These are phyloP conservation scores for Mitragyna speciosa DNA, from an alignment of 257 asterid species.

Conservation along the genomic window DNA sequence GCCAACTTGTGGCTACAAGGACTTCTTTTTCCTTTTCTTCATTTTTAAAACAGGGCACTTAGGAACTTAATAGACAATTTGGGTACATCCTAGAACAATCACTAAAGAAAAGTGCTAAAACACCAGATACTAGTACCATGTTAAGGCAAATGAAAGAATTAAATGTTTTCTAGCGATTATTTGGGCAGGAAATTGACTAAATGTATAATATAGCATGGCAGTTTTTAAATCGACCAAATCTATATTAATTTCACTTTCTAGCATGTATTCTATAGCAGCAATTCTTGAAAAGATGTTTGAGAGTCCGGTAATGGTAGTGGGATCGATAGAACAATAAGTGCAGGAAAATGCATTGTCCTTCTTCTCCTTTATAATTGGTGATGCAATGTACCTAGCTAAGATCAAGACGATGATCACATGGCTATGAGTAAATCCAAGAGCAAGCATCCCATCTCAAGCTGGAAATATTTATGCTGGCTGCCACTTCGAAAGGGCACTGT, in stretches of 20 bases:
- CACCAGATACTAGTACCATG: background rate
- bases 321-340: background rate
- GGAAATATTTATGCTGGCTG: background rate
- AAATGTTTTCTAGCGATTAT: background rate
- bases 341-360: background rate
- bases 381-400: slow-evolving; percentile 1
- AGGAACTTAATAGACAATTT: too few relatives aligned
- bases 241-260: background rate
- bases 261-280: background rate
- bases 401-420: background rate
- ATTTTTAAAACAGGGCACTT: too few relatives aligned
- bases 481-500: background rate
- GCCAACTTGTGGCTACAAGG: background rate
- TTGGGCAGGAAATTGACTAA: background rate
- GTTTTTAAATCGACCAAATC: background rate
- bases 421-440: background rate
- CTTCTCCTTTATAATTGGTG: background rate
- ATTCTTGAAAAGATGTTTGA: slow-evolving; percentile 10
- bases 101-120: too few relatives aligned
- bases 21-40: background rate
- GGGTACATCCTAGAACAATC: too few relatives aligned
- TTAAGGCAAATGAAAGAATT: background rate
- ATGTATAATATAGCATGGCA: too few relatives aligned
- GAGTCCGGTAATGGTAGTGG: background rate
- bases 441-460: background rate